Evolutionary conservation across 352 stramenopile genomes (phyloP), one percentile per base, ranked within the genome.

Genomic region (Aphanomyces astaci): DNA sequence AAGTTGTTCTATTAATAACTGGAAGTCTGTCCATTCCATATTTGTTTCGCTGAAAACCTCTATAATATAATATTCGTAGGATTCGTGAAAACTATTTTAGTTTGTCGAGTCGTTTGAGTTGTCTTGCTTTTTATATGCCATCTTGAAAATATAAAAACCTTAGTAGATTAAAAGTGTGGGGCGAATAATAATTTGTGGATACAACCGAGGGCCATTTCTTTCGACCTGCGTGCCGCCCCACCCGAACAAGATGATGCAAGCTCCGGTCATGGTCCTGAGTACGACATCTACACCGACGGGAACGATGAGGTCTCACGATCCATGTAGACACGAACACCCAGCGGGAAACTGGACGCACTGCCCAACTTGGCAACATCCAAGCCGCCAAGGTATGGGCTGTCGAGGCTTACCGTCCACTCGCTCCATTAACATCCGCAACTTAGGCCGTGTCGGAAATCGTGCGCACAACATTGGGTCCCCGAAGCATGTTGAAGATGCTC

Each of bases 401-500:
- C 15, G 27, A 30, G 11, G 27, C 3, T 33, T 1, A 30, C 22
- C 51, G n/a, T 59, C 51, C 51, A 59, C 25, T 59, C 51, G 51
- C 24, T 32, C 27, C 25, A n/a, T n/a, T 33, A 55, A 22, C 73
- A 43, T 43, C 36, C 10, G 75, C 4, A 17, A 25, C 59, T 46
- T 63, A 93, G 82, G 92, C 94, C n/a, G 92, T 98, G 64, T 89
- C 91, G 19, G 94, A 99, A 78, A 99, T 99, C 75, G 98, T 99
- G 73, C 92, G 96, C 73, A 99, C 97, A 27, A 99, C 97, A 7
- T 78, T 99, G 30, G 97, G 97, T 33, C 97, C 97, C 48, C 88
- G 96, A 57, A 98, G 94, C 51, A 99, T 99, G 97, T 84, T 98
- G 67, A 98, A 99, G 87, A 99, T 99, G 97, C 84, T 99, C 17